Evolutionary conservation across 768 basidiomycete species (phyloP).

Genomic region (Tubosaeta sp.): DNA sequence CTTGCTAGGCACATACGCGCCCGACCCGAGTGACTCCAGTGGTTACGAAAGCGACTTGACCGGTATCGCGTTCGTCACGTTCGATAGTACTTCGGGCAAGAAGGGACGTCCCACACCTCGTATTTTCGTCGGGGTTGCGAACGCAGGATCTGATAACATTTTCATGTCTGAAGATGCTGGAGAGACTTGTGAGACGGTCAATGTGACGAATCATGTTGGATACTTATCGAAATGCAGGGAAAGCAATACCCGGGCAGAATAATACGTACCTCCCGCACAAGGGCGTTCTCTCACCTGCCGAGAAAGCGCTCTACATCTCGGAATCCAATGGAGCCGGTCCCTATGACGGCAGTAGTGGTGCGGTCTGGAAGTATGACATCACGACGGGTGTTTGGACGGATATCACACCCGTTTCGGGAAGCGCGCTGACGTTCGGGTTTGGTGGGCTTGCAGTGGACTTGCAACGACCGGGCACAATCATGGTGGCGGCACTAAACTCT

Average conservation of each 20-base stretch:
- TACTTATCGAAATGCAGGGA: slow-evolving; percentile 36
- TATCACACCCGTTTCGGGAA: slow-evolving; percentile 59
- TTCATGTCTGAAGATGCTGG: slow-evolving; percentile 57
- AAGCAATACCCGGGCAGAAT: slow-evolving; percentile 53
- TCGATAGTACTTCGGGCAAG: slow-evolving; percentile 31
- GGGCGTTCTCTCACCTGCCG: slow-evolving; percentile 56
- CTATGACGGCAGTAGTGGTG: slow-evolving; percentile 53
- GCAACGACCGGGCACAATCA: slow-evolving; percentile 57
- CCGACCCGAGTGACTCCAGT: slow-evolving; percentile 5
- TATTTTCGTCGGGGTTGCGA: slow-evolving; percentile 68
- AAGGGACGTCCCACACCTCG: slow-evolving; percentile 52
- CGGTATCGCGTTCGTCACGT: slow-evolving; percentile 11
- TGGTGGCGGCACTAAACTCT: slow-evolving; percentile 63
- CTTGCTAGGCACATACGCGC: slow-evolving; percentile 7
- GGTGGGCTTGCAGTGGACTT: slow-evolving; percentile 59
- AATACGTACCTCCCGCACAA: slow-evolving; percentile 60
- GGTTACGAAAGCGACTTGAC: slow-evolving; percentile 8
- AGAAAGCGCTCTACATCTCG: slow-evolving; percentile 55
- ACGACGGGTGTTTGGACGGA: slow-evolving; percentile 53
- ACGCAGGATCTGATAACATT: slow-evolving; percentile 48
- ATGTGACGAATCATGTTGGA: not conserved
- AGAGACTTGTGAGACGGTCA: slow-evolving; percentile 2
- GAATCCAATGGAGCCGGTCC: slow-evolving; percentile 63
- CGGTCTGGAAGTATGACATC: slow-evolving; percentile 51
- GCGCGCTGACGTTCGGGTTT: slow-evolving; percentile 58